Base-by-base conservation (phyloP, 2,329 filamentous ascomycete genomes). In the Ascochyta viciae-villosae region DNA sequence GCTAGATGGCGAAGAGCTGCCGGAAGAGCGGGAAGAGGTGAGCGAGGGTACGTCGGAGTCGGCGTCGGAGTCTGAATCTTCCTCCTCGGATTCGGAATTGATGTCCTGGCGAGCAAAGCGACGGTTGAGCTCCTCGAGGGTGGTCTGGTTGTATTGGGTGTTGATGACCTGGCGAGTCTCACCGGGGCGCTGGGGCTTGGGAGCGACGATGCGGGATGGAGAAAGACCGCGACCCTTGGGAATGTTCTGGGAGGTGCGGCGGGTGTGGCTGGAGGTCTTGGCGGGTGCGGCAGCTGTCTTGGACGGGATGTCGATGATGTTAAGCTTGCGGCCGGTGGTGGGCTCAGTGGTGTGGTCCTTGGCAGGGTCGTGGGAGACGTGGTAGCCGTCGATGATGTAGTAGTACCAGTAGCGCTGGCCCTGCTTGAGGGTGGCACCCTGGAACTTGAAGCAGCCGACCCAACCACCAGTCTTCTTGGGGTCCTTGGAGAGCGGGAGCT, bases 381-480 rank as follows among this genome's bases (percentile, higher is more conserved):
- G 93, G 87, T 97, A 97, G 70, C 95, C 95, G 78, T 99, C 95
- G 78, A 98, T 95, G 87, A 98, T 97, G 85, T 97, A 99, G 87
- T 99, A 99, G 88, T 98, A 99, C 95, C 95, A 99, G 87, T 98
- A 98, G 76, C 94, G 89, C 77, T 91, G 88, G 76, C 94, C 92
- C 70, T 91, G 84, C 83, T 94, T 88, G 71, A 98, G 86, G 58
- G 91, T 94, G 61, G 87, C 81, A 76, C 89, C 89, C 81, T 95
- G 90, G 82, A 99, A 97, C 81, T 92, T 89, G 84, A 99, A 97
- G 73, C 92, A 96, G 74, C 94, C 95, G 78, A 93, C 91, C 92
- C 94, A 98, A 68, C 90, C 90, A 75, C 92, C 92, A 54, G 89
- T 87, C 84, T 96, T 96, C 80, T 89, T 88, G 44, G 89, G 85